These are phyloP conservation scores for Suillus subaureus DNA, from an alignment of 768 basidiomycete species.

Conservation along the genomic window DNA sequence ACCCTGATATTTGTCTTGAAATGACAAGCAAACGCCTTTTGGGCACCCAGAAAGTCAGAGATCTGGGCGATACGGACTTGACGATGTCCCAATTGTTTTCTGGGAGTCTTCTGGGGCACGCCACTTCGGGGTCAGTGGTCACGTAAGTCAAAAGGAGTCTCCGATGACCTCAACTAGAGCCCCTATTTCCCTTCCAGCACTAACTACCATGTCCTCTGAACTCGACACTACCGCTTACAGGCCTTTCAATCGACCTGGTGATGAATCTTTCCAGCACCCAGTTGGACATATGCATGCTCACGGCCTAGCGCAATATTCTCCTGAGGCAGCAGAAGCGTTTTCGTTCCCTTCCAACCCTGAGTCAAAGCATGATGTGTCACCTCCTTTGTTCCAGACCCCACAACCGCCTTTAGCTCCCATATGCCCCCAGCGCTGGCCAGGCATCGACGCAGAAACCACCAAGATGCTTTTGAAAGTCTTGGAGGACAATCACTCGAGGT, in stretches of 20 bases:
- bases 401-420: slow-evolving; percentile 13
- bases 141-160: not conserved
- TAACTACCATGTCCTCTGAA: slow-evolving; percentile 19
- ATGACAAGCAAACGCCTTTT: not conserved
- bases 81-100: too few species aligned
- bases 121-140: not conserved
- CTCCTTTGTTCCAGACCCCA: slow-evolving; percentile 11
- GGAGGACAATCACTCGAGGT: slow-evolving; percentile 32
- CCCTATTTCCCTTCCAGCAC: not conserved
- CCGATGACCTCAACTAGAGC: not conserved
- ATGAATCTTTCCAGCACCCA: slow-evolving; percentile 24
- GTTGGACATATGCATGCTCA: slow-evolving; percentile 21
- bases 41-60: not conserved
- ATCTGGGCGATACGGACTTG: too few species aligned
- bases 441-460: slow-evolving; percentile 31
- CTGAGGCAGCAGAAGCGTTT: slow-evolving; percentile 21
- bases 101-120: not conserved
- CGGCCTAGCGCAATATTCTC: slow-evolving; percentile 26
- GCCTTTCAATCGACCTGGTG: slow-evolving; percentile 21
- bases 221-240: slow-evolving; percentile 16
- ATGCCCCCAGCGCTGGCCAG: slow-evolving; percentile 29
- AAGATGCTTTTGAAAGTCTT: slow-evolving; percentile 21
- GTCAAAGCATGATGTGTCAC: not conserved
- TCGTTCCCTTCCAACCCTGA: slow-evolving; percentile 9
- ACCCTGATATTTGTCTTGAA: not conserved